A percentile compares a stretch with the other conserved stretches of the same genome.
phyloP scores from a whole-genome alignment of 2,329 filamentous ascomycete genomes.

The Neobulgaria alba region DNA sequence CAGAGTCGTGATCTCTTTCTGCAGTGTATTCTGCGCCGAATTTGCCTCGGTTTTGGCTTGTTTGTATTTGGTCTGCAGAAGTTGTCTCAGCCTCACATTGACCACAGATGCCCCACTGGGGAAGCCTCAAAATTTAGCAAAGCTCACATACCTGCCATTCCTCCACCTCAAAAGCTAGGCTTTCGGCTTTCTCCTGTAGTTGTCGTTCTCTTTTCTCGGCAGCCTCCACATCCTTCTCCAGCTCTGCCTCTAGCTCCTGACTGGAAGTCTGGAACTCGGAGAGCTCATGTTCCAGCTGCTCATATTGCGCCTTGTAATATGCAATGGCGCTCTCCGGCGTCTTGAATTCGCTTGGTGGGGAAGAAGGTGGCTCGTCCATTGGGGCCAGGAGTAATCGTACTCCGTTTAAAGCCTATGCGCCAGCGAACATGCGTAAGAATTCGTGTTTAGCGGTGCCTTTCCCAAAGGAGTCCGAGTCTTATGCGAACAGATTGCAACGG shows the following conservation, averaged over 20 bases:
- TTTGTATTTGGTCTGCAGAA: slow-evolving; percentile 77
- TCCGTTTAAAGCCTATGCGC: slow-evolving; percentile 8
- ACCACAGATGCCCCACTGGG: slow-evolving; percentile 2
- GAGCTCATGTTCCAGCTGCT: slow-evolving; percentile 82
- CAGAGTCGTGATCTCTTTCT: slow-evolving; percentile 92
- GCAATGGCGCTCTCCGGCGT: slow-evolving; percentile 66
- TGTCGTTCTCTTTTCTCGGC: slow-evolving; percentile 87
- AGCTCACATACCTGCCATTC: slow-evolving; percentile 84
- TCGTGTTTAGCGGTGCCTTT: slow-evolving; percentile 7
- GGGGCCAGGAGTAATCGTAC: slow-evolving; percentile 10
- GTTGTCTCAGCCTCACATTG: slow-evolving; percentile 14
- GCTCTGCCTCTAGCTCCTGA: slow-evolving; percentile 84
- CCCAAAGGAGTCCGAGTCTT: background rate
- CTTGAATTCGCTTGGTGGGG: slow-evolving; percentile 47
- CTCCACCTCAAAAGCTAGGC: slow-evolving; percentile 78
- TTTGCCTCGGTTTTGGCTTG: slow-evolving; percentile 87
- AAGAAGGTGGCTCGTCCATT: slow-evolving; percentile 48
- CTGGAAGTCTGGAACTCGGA: slow-evolving; percentile 91
- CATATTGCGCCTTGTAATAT: slow-evolving; percentile 96
- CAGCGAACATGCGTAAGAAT: slow-evolving; percentile 11
- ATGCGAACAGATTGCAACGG: slow-evolving; percentile 2
- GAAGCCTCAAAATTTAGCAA: background rate
- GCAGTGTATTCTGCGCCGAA: slow-evolving; percentile 71
- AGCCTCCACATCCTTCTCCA: slow-evolving; percentile 92
- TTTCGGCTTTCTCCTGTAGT: slow-evolving; percentile 80